phyloP scores from a whole-genome alignment of 352 stramenopile genomes.

The Pythium scleroteichum region DNA sequence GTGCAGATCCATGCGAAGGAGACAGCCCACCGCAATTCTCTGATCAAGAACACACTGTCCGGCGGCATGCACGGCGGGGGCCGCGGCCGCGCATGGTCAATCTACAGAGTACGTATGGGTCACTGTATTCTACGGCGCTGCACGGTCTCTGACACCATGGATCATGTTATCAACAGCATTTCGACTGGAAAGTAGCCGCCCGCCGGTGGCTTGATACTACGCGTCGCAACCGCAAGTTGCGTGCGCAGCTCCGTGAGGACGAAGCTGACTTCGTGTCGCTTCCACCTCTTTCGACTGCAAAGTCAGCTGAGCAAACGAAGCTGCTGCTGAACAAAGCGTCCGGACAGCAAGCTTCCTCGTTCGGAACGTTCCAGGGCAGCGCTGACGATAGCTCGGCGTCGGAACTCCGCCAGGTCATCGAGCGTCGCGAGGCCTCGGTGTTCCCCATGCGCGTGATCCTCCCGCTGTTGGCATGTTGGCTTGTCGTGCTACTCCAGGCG shows the following conservation, averaged over 20 bases:
- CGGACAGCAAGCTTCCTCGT: not conserved
- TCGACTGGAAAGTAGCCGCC: constrained; percentile 61
- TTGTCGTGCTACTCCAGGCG: constrained; percentile 70
- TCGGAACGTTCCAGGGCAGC: not conserved
- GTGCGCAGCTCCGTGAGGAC: constrained; percentile 43
- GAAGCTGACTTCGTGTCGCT: constrained; percentile 65
- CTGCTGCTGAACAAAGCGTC: constrained; percentile 4
- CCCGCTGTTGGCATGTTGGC: constrained; percentile 63
- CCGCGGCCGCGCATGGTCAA: constrained; percentile 58
- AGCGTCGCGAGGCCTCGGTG: constrained; percentile 41
- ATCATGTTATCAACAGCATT: constrained; percentile 34
- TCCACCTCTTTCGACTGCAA: constrained; percentile 33
- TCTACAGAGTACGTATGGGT: constrained; percentile 53
- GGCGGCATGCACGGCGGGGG: constrained; percentile 45
- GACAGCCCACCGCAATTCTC: constrained; percentile 33
- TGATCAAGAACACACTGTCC: constrained; percentile 55
- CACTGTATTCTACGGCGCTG: too few species aligned
- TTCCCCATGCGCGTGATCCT: constrained; percentile 61
- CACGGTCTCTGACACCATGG: not conserved
- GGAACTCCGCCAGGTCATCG: constrained; percentile 42
- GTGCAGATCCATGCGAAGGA: constrained; percentile 59
- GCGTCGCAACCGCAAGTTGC: constrained; percentile 55
- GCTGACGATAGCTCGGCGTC: constrained; percentile 37
- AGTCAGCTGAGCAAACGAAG: not conserved
- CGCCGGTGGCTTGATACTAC: constrained; percentile 65